Base-by-base conservation (phyloP, 2,329 filamentous ascomycete species). In the Ophiocordyceps camponoti-floridani region DNA sequence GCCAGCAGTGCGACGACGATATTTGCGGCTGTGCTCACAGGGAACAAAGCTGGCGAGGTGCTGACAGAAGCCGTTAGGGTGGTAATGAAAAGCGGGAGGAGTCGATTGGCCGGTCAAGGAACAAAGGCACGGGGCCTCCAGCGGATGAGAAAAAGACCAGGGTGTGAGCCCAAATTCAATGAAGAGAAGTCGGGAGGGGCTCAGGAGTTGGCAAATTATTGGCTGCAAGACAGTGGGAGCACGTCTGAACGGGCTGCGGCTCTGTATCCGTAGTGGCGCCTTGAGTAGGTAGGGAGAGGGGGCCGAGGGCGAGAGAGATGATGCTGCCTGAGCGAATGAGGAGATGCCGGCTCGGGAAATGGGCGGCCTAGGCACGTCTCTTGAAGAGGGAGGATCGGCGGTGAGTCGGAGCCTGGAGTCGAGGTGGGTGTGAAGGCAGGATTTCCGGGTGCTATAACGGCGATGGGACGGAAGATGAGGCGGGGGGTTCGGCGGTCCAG, bases 21-120 rank as follows among this genome's bases (percentile, higher is more conserved):
- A 13, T 43, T 35, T 43, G 44, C 44, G 44, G 31, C 41, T 23
- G 41, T 37, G 40, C 37, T 28, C 42, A 30, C 31, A 37, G 28
- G 7, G 42, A 43, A 40, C 23, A 23, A 28, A 30, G 44, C 33
- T 41, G 40, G 28, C 18, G 42, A 35, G 18, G 38, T 19, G 26
- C 28, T 38, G 23, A 38, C 16, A 31, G 31, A 38, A 16, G 35
- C 23, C 23, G 23, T 23, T 23, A 38, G 18, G 14, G 38, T 45
- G 33, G 37, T 43, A 47, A 48, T 45, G 47, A 49, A 45, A 50
- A 44, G 46, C 38, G 49, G 42, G 49, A 48, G 44, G 46, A 43
- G 46, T 46, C 42, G 46, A 47, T 49, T 50, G 46, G 47, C 44
- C 31, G 19, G 43, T 26, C 46, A 44, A 31, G 38, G 23, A 43